These are phyloP conservation scores for Alternaria metachromatica DNA, from an alignment of 2,329 filamentous ascomycete species.

Conservation along the genomic window DNA sequence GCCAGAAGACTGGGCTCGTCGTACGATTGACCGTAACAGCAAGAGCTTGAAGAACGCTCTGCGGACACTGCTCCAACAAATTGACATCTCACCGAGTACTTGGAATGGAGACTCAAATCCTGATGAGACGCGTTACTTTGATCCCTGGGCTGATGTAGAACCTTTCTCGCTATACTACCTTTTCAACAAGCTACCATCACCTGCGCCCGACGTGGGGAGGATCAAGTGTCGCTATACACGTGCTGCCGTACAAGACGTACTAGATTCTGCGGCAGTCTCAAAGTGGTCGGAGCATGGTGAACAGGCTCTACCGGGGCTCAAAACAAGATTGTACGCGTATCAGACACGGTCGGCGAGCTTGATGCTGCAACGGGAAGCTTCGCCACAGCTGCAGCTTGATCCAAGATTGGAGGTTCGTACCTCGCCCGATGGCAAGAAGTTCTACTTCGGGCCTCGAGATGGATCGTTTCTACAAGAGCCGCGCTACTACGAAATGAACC, in stretches of 20 bases:
- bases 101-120: slow-evolving; percentile 61
- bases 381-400: slow-evolving; percentile 70
- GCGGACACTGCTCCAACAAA: slow-evolving; percentile 55
- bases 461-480: slow-evolving; percentile 70
- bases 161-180: slow-evolving; percentile 68
- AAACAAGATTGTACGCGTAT: slow-evolving; percentile 74
- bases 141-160: slow-evolving; percentile 52
- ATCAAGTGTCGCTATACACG: slow-evolving; percentile 60
- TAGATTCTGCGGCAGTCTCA: slow-evolving; percentile 48
- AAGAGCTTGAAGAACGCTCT: slow-evolving; percentile 56
- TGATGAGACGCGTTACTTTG: slow-evolving; percentile 36
- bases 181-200: slow-evolving; percentile 77
- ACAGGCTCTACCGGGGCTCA: slow-evolving; percentile 61
- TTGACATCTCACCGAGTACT: slow-evolving; percentile 63
- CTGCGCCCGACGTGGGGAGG: slow-evolving; percentile 60
- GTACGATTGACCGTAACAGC: slow-evolving; percentile 59
- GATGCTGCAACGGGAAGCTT: slow-evolving; percentile 82
- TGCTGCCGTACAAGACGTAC: slow-evolving; percentile 62
- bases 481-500: slow-evolving; percentile 73
- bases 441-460: slow-evolving; percentile 73
- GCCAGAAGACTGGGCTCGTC: slow-evolving; percentile 68
- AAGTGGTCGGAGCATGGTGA: slow-evolving; percentile 42
- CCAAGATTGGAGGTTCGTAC: slow-evolving; percentile 69
- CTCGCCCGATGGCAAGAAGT: slow-evolving; percentile 68
- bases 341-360: slow-evolving; percentile 79